Conservation (phyloP, 78 protist species). For the Protostelium mycophagum region DNA sequence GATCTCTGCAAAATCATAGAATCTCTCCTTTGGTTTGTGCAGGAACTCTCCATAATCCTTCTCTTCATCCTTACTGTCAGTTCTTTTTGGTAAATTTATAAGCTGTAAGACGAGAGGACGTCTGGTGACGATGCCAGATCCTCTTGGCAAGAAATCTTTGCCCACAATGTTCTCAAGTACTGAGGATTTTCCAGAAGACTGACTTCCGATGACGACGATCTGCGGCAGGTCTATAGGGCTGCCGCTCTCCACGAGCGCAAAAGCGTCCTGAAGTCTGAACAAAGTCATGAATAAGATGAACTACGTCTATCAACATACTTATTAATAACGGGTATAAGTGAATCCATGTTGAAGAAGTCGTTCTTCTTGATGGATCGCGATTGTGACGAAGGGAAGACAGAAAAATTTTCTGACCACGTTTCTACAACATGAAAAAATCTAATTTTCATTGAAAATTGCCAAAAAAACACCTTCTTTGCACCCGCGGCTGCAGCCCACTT, state of each 20-base stretch:
- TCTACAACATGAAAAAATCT: too few species aligned
- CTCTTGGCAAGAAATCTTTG: conserved; percentile 73
- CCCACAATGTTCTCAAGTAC: conserved; percentile 83
- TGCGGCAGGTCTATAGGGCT: conserved; percentile 71
- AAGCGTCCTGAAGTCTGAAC: background rate
- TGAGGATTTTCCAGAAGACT: conserved; percentile 75
- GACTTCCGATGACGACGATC: conserved; percentile 84
- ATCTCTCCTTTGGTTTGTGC: conserved; percentile 78
- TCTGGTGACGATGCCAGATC: conserved; percentile 84
- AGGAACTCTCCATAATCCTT: conserved; percentile 85
- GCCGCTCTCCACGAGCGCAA: background rate
- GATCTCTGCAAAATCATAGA: conserved; percentile 78
- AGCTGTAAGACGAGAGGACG: conserved; percentile 83
- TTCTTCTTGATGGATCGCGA: too few species aligned
- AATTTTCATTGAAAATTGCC: too few species aligned
- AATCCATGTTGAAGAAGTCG: too few species aligned
- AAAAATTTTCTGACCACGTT: too few species aligned
- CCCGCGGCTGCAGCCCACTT: too few species aligned
- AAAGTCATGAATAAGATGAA: too few species aligned
- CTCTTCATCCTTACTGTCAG: conserved; percentile 3
- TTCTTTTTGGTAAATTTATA: conserved; percentile 12
- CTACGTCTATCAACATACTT: conserved; percentile 75
- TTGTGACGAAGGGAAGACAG: too few species aligned
- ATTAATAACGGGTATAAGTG: conserved; percentile 78
- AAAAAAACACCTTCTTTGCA: too few species aligned